Evolutionary conservation across 1,139 yeast species (phyloP).

Genomic region (Wickerhamomyces sp.): DNA sequence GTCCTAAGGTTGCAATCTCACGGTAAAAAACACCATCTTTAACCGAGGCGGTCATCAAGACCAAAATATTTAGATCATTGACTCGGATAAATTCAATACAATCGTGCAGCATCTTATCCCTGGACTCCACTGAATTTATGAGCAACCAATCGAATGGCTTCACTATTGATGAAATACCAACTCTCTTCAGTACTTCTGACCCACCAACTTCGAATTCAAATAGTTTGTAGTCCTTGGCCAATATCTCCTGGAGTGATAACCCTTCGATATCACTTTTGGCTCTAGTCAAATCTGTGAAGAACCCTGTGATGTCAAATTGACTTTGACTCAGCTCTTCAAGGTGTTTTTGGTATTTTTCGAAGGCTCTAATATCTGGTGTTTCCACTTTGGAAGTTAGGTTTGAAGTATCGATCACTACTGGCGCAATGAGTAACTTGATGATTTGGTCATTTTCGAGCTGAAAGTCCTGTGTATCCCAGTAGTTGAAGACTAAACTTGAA

Average conservation of each 20-base stretch:
- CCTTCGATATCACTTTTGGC: constrained; percentile 64
- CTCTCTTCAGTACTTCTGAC: constrained; percentile 23
- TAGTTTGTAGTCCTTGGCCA: constrained; percentile 80
- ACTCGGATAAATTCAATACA: constrained; percentile 33
- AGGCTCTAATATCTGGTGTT: constrained; percentile 44
- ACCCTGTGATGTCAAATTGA: constrained; percentile 19
- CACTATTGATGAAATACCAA: constrained; percentile 78
- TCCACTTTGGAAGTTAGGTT: constrained; percentile 58
- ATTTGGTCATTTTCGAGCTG: constrained; percentile 29
- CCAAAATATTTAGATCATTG: constrained; percentile 44
- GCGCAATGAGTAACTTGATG: constrained; percentile 51
- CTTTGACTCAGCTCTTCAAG: not conserved
- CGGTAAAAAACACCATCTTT: constrained; percentile 44
- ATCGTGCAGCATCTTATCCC: constrained; percentile 33
- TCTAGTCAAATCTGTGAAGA: constrained; percentile 38
- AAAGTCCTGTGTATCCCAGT: constrained; percentile 39
- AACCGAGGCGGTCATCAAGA: constrained; percentile 55
- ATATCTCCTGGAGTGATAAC: constrained; percentile 50
- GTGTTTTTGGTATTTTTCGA: constrained; percentile 30
- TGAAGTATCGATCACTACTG: constrained; percentile 69
- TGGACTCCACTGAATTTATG: constrained; percentile 22
- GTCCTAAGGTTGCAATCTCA: constrained; percentile 43
- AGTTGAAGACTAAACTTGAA: constrained; percentile 62
- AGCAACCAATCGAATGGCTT: constrained; percentile 58
- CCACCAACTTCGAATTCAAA: constrained; percentile 42